Percentiles rank a stretch among this genome's conserved stretches.
Conservation (phyloP, 108 stramenopile species). For the Stephanodiscus minutulus region DNA sequence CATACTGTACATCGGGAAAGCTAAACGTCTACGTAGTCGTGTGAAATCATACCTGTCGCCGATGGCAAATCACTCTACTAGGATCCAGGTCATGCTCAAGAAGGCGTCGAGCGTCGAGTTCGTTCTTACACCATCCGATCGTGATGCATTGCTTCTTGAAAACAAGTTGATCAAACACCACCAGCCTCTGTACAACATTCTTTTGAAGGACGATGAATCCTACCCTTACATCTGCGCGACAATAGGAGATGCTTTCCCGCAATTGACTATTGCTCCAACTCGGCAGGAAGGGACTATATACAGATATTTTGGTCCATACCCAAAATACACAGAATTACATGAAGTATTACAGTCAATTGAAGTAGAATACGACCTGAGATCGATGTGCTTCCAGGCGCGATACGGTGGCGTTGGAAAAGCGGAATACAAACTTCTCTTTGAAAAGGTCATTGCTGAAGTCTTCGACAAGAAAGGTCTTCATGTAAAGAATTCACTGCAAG, state of each 20-base stretch:
- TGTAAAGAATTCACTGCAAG: conserved; percentile 12
- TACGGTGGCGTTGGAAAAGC: conserved; percentile 20
- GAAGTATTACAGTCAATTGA: conserved; percentile 32
- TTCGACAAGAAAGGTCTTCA: conserved; percentile 21
- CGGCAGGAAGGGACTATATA: conserved; percentile 27
- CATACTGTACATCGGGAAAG: conserved; percentile 74
- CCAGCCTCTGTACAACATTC: conserved; percentile 69
- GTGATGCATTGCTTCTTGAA: conserved; percentile 74
- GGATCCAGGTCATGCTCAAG: conserved; percentile 61
- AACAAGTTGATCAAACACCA: conserved; percentile 72
- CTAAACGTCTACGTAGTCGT: conserved; percentile 58
- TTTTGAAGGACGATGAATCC: conserved; percentile 68
- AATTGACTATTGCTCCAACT: conserved; percentile 54
- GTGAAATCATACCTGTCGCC: conserved; percentile 61
- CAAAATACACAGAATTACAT: conserved; percentile 52
- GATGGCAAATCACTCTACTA: conserved; percentile 47
- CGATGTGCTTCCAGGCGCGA: conserved; percentile 18
- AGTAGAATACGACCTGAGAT: conserved; percentile 47
- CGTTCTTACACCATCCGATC: conserved; percentile 60
- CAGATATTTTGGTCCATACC: conserved; percentile 75
- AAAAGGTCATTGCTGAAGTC: conserved; percentile 34
- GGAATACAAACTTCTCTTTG: conserved; percentile 46
- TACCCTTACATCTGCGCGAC: conserved; percentile 79
- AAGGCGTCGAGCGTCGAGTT: conserved; percentile 59
- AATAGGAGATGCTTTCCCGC: conserved; percentile 56